Percentiles rank a stretch among this genome's conserved stretches.
These are phyloP conservation scores for Asclepias syriaca DNA, from an alignment of 257 asterid species.

Conservation along the genomic window DNA sequence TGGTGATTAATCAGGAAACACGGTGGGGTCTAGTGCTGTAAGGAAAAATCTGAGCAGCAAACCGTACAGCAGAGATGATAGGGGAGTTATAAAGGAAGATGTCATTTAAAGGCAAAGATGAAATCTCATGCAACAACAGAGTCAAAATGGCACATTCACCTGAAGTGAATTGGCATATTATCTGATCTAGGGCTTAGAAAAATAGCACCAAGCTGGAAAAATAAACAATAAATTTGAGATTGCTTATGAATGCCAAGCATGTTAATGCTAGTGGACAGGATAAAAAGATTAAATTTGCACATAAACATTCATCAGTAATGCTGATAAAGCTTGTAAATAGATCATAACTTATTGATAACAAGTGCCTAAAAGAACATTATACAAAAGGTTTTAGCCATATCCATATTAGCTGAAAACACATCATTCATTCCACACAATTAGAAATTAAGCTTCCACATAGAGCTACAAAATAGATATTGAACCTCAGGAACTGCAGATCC, in stretches of 20 bases:
- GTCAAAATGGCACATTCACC: constrained; percentile 4
- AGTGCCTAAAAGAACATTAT: background rate
- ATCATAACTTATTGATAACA: background rate
- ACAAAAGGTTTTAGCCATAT: background rate
- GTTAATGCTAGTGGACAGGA: background rate
- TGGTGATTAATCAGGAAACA: background rate
- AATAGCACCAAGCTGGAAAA: background rate
- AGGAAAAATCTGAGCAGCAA: background rate
- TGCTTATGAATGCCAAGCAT: background rate
- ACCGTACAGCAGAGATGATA: background rate
- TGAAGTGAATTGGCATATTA: background rate
- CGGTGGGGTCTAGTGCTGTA: background rate
- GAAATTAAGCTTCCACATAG: constrained; percentile 8
- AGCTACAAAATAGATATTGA: constrained; percentile 13
- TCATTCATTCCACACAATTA: constrained; percentile 7
- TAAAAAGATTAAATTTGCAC: background rate
- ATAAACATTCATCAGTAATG: background rate
- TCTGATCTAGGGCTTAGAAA: background rate
- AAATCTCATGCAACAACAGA: background rate
- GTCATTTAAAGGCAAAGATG: background rate
- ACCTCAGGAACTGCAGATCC: constrained; percentile 94
- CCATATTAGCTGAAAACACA: background rate
- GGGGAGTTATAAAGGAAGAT: background rate
- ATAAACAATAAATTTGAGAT: background rate
- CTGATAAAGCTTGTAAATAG: background rate